Evolutionary conservation across 1,139 yeast species (phyloP).

Genomic region (Candida glucosophila): DNA sequence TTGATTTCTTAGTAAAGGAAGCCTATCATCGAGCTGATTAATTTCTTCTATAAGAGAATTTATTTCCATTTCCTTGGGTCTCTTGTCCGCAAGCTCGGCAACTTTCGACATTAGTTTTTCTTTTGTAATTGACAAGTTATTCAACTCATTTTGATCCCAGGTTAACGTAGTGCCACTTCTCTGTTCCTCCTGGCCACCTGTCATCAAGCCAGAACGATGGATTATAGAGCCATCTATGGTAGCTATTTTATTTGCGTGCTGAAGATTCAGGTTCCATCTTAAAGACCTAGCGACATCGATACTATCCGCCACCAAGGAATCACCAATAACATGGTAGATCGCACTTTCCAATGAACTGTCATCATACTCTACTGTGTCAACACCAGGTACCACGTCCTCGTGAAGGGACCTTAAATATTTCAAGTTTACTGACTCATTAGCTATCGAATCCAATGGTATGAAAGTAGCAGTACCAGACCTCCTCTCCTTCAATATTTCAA

Average conservation of each 20-base stretch:
- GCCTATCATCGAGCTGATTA: constrained; percentile 42
- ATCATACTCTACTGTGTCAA: constrained; percentile 70
- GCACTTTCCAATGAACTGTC: constrained; percentile 62
- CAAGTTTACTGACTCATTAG: constrained; percentile 43
- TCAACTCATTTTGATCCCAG: constrained; percentile 75
- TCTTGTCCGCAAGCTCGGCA: constrained; percentile 37
- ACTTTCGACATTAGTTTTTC: constrained; percentile 53
- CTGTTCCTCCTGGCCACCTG: constrained; percentile 64
- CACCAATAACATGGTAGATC: constrained; percentile 72
- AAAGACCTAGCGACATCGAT: constrained; percentile 61
- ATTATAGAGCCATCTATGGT: constrained; percentile 80
- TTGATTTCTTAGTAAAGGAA: constrained; percentile 45
- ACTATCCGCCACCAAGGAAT: constrained; percentile 71
- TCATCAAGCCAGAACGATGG: constrained; percentile 82
- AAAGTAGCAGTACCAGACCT: constrained; percentile 80
- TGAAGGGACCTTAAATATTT: constrained; percentile 53
- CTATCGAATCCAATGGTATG: constrained; percentile 76
- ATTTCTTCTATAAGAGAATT: constrained; percentile 51
- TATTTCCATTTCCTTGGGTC: constrained; percentile 50
- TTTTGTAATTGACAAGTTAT: constrained; percentile 46
- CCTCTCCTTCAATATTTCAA: constrained; percentile 76
- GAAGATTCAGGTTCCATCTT: constrained; percentile 49
- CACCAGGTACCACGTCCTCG: constrained; percentile 49
- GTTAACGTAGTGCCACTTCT: constrained; percentile 23
- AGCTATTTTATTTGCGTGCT: constrained; percentile 60